A percentile compares a stretch with the other conserved stretches of the same genome.
Evolutionary conservation across 2,329 filamentous ascomycete species (phyloP).

Genomic region (Neophaeococcomyces mojaviensis): DNA sequence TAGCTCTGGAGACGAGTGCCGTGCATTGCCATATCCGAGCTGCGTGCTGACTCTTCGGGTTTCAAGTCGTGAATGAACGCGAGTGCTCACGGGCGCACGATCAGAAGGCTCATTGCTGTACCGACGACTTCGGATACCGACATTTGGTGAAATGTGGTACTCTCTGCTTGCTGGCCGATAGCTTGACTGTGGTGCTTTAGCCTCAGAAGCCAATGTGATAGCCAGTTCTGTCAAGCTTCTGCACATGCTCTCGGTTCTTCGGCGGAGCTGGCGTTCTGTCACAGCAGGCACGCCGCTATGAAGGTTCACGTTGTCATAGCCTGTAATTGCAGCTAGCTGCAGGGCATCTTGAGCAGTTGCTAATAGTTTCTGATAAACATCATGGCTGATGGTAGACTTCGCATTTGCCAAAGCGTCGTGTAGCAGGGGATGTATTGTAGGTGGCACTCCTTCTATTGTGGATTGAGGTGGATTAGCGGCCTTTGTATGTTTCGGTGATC

Average conservation of each 20-base stretch:
- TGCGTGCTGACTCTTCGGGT: constrained; percentile 26
- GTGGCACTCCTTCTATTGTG: constrained; percentile 34
- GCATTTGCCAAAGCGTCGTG: constrained; percentile 74
- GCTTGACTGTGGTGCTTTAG: constrained; percentile 9
- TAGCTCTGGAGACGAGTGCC: constrained; percentile 24
- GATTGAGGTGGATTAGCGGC: constrained; percentile 40
- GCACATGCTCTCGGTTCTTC: constrained; percentile 89
- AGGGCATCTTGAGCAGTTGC: constrained; percentile 74
- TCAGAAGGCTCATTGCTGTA: constrained; percentile 34
- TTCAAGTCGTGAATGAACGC: constrained; percentile 32
- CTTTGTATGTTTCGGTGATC: constrained; percentile 67
- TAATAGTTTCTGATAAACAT: constrained; percentile 74
- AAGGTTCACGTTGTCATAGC: constrained; percentile 50
- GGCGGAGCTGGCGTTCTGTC: constrained; percentile 75
- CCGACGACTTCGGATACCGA: constrained; percentile 30
- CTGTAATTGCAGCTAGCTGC: constrained; percentile 66
- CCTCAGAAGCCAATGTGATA: constrained; percentile 66
- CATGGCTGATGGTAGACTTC: constrained; percentile 58
- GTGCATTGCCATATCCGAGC: constrained; percentile 6
- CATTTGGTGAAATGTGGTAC: constrained; percentile 22
- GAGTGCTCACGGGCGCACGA: constrained; percentile 22
- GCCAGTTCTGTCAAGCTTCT: constrained; percentile 88
- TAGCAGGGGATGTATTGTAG: constrained; percentile 62
- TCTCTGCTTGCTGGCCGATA: constrained; percentile 27
- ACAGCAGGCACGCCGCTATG: constrained; percentile 31